Conservation (phyloP, 352 stramenopile species). For the Bremia lactucae region DNA sequence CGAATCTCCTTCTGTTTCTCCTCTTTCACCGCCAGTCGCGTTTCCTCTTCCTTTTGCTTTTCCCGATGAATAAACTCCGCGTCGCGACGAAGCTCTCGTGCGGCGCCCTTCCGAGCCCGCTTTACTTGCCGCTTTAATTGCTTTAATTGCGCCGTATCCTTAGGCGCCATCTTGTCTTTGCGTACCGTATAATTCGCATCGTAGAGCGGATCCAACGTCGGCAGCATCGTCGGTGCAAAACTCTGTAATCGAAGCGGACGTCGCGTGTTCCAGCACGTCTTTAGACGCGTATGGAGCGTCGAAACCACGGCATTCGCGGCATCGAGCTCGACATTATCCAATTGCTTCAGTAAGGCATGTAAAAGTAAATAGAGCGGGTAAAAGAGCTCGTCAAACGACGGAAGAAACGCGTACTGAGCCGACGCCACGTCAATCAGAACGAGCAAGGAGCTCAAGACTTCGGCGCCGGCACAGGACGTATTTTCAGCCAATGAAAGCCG, state of each 20-base stretch:
- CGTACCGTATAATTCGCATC: constrained; percentile 87
- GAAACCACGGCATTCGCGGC: constrained; percentile 36
- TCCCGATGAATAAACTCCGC: constrained; percentile 90
- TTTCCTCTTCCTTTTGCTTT: constrained; percentile 83
- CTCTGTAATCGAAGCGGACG: constrained; percentile 67
- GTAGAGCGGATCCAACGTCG: constrained; percentile 84
- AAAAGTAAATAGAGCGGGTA: constrained; percentile 60
- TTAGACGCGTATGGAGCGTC: constrained; percentile 33
- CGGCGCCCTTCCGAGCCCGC: constrained; percentile 91
- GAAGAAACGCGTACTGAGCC: constrained; percentile 46
- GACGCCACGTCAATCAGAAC: constrained; percentile 32
- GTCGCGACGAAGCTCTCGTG: constrained; percentile 91
- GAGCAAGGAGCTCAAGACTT: constrained; percentile 40
- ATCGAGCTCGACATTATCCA: constrained; percentile 6
- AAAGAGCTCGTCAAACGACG: constrained; percentile 71
- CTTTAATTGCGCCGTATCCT: constrained; percentile 80
- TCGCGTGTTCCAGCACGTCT: constrained; percentile 34
- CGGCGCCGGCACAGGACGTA: constrained; percentile 31
- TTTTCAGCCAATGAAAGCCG: constrained; percentile 26
- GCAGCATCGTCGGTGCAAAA: constrained; percentile 53
- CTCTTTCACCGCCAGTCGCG: constrained; percentile 61
- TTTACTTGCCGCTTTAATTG: constrained; percentile 93
- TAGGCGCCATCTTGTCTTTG: constrained; percentile 83
- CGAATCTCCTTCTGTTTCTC: constrained; percentile 93
- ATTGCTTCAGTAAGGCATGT: constrained; percentile 44